Evolutionary conservation across 257 asterid species (phyloP).

Genomic region (Solanum ossicruentum): DNA sequence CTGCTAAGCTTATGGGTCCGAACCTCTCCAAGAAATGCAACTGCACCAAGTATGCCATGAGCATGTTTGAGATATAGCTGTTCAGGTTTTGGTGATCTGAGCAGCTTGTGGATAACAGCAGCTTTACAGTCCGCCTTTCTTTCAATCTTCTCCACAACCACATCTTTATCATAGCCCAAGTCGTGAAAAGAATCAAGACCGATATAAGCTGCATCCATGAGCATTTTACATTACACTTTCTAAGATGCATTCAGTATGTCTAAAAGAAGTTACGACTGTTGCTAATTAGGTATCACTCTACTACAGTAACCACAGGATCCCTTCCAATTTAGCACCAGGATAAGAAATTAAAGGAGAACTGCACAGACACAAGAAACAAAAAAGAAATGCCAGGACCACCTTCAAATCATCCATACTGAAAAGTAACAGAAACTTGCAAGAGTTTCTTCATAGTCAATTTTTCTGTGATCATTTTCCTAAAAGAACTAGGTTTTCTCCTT

Average conservation of each 20-base stretch:
- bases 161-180: background rate
- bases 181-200: conserved; percentile 5
- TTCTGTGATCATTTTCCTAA: too few relatives aligned
- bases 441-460: too few relatives aligned
- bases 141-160: conserved; percentile 14
- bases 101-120: conserved; percentile 26
- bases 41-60: conserved; percentile 35
- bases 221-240: background rate
- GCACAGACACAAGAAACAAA: too few relatives aligned
- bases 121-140: conserved; percentile 29
- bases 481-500: too few relatives aligned
- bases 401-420: too few relatives aligned
- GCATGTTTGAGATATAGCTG: background rate
- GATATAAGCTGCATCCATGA: conserved; percentile 15
- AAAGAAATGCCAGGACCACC: too few relatives aligned
- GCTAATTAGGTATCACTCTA: too few relatives aligned
- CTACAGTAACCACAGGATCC: too few relatives aligned
- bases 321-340: too few relatives aligned
- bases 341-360: too few relatives aligned
- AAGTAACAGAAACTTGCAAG: too few relatives aligned
- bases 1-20: conserved; percentile 43
- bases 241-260: background rate
- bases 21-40: conserved; percentile 52
- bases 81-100: background rate
- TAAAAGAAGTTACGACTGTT: too few relatives aligned